These are phyloP conservation scores for Sclerotinia minor DNA, from an alignment of 2,329 filamentous ascomycete genomes.

Conservation along the genomic window DNA sequence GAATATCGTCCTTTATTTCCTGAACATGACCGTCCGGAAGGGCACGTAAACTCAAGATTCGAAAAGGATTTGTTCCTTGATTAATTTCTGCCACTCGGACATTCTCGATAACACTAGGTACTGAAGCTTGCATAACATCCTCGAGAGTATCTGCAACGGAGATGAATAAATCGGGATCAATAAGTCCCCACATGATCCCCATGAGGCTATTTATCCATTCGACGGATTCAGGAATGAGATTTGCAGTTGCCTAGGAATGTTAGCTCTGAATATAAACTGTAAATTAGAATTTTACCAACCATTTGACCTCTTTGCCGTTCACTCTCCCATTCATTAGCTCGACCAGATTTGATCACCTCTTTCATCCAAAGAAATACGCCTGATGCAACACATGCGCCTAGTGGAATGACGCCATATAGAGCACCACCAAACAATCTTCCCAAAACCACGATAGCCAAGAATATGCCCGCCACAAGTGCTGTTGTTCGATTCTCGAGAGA, in stretches of 20 bases:
- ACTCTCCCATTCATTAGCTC: slow-evolving; percentile 83
- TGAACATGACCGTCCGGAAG: slow-evolving; percentile 79
- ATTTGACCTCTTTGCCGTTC: slow-evolving; percentile 83
- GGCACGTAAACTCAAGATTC: slow-evolving; percentile 82
- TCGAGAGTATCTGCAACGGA: slow-evolving; percentile 86
- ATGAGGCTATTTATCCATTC: slow-evolving; percentile 95
- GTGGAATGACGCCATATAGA: slow-evolving; percentile 72
- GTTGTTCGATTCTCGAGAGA: slow-evolving; percentile 74
- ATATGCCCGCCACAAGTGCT: slow-evolving; percentile 67
- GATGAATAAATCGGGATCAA: slow-evolving; percentile 95
- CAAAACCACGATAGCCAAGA: slow-evolving; percentile 71
- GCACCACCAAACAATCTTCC: slow-evolving; percentile 79
- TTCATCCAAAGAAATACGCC: slow-evolving; percentile 89
- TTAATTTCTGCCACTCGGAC: slow-evolving; percentile 94
- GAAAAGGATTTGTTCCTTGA: slow-evolving; percentile 86
- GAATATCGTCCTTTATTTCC: slow-evolving; percentile 79
- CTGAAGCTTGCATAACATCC: slow-evolving; percentile 95
- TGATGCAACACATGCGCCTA: slow-evolving; percentile 69
- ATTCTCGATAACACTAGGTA: slow-evolving; percentile 88
- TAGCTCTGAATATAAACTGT: not conserved
- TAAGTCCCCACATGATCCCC: slow-evolving; percentile 80
- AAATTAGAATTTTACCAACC: slow-evolving; percentile 44
- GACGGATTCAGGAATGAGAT: slow-evolving; percentile 88
- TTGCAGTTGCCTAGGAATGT: slow-evolving; percentile 64
- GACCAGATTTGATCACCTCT: slow-evolving; percentile 77